Base-by-base conservation (phyloP, 352 stramenopile genomes). In the Globisporangium solare region DNA sequence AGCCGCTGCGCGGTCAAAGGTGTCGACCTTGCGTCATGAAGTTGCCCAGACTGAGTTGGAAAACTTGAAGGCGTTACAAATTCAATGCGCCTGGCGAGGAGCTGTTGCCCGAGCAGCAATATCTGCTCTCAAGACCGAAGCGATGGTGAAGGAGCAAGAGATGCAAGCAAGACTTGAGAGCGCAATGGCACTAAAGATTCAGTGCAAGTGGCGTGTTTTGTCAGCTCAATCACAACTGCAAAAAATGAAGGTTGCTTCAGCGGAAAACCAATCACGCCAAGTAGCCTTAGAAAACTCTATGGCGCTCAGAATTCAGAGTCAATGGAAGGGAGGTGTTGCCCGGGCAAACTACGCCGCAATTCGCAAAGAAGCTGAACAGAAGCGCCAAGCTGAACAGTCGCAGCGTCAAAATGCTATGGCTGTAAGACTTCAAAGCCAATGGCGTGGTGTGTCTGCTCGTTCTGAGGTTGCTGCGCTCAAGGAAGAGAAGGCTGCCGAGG, bases 121-220 rank as follows among this genome's bases (percentile, higher is more conserved):
- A 3, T 40, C 47, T 35, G 31, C 17, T 0, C 6, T 68, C 13
- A 47, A 54, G 8, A 27, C 27, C 6, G 10, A 69, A 18, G 68
- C 61, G 1, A 69, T 70, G 41, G n/a, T 57, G 5, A 43, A 27
- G 11, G 51, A 64, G 24, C 48, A 63, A 0, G 54, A 76, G 27
- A 55, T 46, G 15, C 51, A 58, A 15, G 13, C 37, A 21, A 18
- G 39, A 13, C 17, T 66, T 17, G 43, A 60, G 8, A 55, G 47
- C 40, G 14, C 58, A 11, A 79, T 71, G 45, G 73, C 70, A 0
- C 17, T 53, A 1, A 39, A 21, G 18, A 70, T 82, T 42, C 73
- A 82, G 47, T 54, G 61, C 12, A 40, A n/a, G 17, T 82, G 73
- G 73, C 70, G 73, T 15, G 32, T 50, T 3, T 32, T 40, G 5